phyloP scores from a whole-genome alignment of 108 stramenopile species.

The Craspedostauros australis region DNA sequence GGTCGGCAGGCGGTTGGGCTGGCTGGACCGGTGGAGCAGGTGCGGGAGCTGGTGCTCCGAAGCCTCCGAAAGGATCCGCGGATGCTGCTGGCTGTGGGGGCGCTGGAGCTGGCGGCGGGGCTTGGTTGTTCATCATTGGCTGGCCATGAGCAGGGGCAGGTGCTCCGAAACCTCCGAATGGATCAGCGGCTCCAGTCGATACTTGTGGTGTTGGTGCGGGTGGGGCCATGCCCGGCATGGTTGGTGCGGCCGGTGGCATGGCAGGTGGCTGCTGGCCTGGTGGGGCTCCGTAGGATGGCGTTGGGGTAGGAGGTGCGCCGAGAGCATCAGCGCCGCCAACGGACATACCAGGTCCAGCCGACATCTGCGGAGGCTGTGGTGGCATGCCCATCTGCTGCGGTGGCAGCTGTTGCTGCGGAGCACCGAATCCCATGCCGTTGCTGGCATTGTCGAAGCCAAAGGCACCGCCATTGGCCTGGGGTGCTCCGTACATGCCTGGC shows the following conservation, averaged over 20 bases:
- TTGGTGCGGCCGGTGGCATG: slow-evolving; percentile 6
- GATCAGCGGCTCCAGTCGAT: slow-evolving; percentile 16
- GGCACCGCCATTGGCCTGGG: too few species aligned
- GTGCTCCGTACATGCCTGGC: too few species aligned
- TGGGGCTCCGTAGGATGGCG: slow-evolving; percentile 13
- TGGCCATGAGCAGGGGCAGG: slow-evolving; percentile 11
- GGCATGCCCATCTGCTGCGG: not conserved
- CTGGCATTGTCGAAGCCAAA: too few species aligned
- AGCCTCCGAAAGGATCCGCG: slow-evolving; percentile 30
- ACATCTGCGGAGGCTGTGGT: slow-evolving; percentile 1
- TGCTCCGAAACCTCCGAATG: slow-evolving; percentile 16
- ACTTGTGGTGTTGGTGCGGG: not conserved
- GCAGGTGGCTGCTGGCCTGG: slow-evolving; percentile 1
- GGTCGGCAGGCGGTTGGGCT: not conserved
- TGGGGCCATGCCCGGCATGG: slow-evolving; percentile 9
- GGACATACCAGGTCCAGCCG: not conserved
- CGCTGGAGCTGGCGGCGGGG: not conserved
- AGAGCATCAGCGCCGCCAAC: slow-evolving; percentile 2
- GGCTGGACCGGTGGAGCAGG: slow-evolving; percentile 6
- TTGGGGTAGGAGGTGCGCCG: slow-evolving; percentile 11
- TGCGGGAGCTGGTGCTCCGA: slow-evolving; percentile 11
- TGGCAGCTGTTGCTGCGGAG: not conserved
- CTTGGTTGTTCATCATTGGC: slow-evolving; percentile 2
- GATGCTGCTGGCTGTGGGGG: slow-evolving; percentile 3
- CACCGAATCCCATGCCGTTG: not conserved